phyloP scores from a whole-genome alignment of 225 moss, liverwort and hornwort species.

The Sphagnum tenellum region DNA sequence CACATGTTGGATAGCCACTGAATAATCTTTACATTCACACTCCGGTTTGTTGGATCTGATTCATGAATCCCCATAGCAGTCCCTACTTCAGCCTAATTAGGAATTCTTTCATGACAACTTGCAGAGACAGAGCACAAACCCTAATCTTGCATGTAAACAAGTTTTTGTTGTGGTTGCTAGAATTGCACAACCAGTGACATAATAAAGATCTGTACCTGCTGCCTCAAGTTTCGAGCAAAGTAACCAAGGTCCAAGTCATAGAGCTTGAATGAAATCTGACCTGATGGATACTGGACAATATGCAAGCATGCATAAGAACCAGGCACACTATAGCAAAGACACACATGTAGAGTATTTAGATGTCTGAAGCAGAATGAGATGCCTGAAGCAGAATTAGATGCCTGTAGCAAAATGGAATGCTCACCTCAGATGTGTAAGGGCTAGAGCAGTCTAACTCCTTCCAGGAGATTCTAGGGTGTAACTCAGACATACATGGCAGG shows the following conservation, averaged over 20 bases:
- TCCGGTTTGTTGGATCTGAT: too few species aligned
- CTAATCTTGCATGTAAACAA: too few species aligned
- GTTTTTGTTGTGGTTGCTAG: too few species aligned
- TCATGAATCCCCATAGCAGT: too few species aligned
- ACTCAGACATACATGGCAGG: conserved; percentile 16
- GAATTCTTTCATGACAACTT: too few species aligned
- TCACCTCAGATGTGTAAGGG: conserved; percentile 66
- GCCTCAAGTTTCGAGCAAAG: conserved; percentile 88
- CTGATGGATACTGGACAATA: conserved; percentile 66
- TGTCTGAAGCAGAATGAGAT: too few species aligned
- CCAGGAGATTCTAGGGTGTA: conserved; percentile 1
- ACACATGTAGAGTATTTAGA: too few species aligned
- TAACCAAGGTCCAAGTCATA: conserved; percentile 99
- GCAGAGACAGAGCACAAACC: too few species aligned
- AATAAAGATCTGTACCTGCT: conserved; percentile 59
- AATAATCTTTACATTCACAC: conserved; percentile 65
- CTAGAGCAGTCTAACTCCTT: too few species aligned
- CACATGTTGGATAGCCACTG: conserved; percentile 97
- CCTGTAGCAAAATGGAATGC: conserved; percentile 12
- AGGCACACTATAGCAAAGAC: neutral
- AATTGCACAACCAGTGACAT: too few species aligned
- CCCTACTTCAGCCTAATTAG: too few species aligned
- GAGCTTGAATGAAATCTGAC: conserved; percentile 92
- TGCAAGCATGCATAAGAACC: neutral
- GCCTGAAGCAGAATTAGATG: too few species aligned